Conservation (phyloP, 2,329 filamentous ascomycete species). For the Torrubiellomyces zombiae region DNA sequence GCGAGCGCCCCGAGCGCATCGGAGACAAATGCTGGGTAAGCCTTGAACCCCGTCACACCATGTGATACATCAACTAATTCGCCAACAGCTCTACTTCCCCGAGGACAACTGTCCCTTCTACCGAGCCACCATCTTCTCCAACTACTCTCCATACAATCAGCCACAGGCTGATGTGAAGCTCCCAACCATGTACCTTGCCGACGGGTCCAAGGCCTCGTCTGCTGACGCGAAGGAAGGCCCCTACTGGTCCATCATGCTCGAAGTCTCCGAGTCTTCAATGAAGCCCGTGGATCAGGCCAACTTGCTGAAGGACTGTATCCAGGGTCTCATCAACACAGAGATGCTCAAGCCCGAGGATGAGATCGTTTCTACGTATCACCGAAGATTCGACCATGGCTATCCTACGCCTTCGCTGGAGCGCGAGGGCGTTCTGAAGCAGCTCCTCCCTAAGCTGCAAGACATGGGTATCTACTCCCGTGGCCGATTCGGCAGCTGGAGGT, state of each 20-base stretch:
- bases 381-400: conserved; percentile 95
- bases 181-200: conserved; percentile 66
- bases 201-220: conserved; percentile 63
- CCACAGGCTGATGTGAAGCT: conserved; percentile 69
- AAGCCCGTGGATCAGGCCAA: conserved; percentile 84
- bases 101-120: conserved; percentile 99
- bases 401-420: conserved; percentile 89
- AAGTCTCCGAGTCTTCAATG: conserved; percentile 88
- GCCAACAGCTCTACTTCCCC: conserved; percentile 73
- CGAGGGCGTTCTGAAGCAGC: conserved; percentile 81
- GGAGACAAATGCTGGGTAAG: conserved; percentile 97
- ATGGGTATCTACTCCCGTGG: conserved; percentile 90
- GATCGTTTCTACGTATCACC: conserved; percentile 96
- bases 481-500: conserved; percentile 94
- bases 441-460: conserved; percentile 82
- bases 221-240: conserved; percentile 73
- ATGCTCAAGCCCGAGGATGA: conserved; percentile 86
- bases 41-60: conserved; percentile 1
- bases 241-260: conserved; percentile 99
- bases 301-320: conserved; percentile 78
- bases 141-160: conserved; percentile 99
- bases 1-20: conserved; percentile 81
- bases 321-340: conserved; percentile 93
- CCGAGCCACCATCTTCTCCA: conserved; percentile 98
- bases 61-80: conserved; percentile 1